Conservation (phyloP, 352 stramenopile genomes). For the Pythium diclinum region DNA sequence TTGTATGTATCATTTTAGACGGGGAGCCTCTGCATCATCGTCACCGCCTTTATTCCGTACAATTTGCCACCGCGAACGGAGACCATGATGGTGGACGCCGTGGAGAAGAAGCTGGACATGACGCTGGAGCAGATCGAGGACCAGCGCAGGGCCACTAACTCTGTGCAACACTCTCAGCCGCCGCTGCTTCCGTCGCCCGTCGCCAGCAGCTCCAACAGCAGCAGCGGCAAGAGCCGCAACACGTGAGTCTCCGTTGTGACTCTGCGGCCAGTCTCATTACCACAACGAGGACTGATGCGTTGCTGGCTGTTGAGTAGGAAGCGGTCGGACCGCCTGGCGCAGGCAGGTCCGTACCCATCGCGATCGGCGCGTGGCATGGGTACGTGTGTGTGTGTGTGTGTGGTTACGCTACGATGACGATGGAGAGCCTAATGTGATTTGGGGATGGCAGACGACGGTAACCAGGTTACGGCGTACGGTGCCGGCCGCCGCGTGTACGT, state of each 20-base stretch:
- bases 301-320: slow-evolving; percentile 41
- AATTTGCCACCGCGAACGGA: slow-evolving; percentile 13
- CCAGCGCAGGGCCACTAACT: slow-evolving; percentile 36
- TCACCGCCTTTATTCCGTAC: slow-evolving; percentile 1
- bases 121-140: slow-evolving; percentile 62
- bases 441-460: neutral
- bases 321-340: slow-evolving; percentile 55
- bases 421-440: slow-evolving; percentile 12
- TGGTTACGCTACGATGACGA: slow-evolving; percentile 8
- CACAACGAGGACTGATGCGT: neutral
- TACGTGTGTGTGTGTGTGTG: neutral
- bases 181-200: neutral
- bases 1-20: slow-evolving; percentile 21
- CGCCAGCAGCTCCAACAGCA: slow-evolving; percentile 1
- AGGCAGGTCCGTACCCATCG: slow-evolving; percentile 50
- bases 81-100: slow-evolving; percentile 30
- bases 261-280: neutral
- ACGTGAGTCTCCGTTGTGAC: slow-evolving; percentile 33
- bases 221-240: slow-evolving; percentile 49
- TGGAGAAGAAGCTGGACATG: slow-evolving; percentile 76
- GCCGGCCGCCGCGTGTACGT: slow-evolving; percentile 74
- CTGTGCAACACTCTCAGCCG: slow-evolving; percentile 4
- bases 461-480: slow-evolving; percentile 10
- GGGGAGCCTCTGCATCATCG: slow-evolving; percentile 7
- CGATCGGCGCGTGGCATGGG: slow-evolving; percentile 28